phyloP scores from a whole-genome alignment of 2,329 filamentous ascomycete genomes.

The Tolypocladium pustulatum region DNA sequence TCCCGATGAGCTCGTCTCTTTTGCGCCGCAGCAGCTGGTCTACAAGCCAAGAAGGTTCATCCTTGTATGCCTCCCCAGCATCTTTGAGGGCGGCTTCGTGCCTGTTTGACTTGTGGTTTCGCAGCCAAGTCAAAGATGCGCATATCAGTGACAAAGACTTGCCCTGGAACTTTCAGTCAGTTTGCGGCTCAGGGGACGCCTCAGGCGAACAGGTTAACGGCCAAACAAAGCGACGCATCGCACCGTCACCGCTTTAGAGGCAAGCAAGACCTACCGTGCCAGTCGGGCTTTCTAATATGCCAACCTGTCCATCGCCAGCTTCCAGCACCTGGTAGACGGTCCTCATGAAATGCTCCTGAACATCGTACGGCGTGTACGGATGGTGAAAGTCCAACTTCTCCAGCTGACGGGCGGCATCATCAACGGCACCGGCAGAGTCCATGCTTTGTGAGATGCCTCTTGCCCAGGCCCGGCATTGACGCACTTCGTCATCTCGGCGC shows the following conservation, averaged over 20 bases:
- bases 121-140: conserved; percentile 81
- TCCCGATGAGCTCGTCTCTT: conserved; percentile 52
- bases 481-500: neutral
- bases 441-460: neutral
- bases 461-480: neutral
- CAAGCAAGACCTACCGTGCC: conserved; percentile 45
- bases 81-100: conserved; percentile 42
- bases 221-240: neutral
- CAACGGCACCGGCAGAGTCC: conserved; percentile 2
- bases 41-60: conserved; percentile 77
- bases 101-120: conserved; percentile 58
- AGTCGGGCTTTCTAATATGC: conserved; percentile 89
- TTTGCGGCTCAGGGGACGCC: neutral
- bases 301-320: conserved; percentile 58
- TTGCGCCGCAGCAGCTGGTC: conserved; percentile 64
- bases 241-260: neutral
- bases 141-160: conserved; percentile 92
- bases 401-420: conserved; percentile 10
- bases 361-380: conserved; percentile 77
- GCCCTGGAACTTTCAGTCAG: conserved; percentile 40
- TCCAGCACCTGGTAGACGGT: conserved; percentile 72
- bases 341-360: conserved; percentile 82
- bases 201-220: neutral
- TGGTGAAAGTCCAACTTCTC: conserved; percentile 62
- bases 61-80: conserved; percentile 36